Base-by-base conservation (phyloP, 2,329 filamentous ascomycete species). In the Colletotrichum horii region DNA sequence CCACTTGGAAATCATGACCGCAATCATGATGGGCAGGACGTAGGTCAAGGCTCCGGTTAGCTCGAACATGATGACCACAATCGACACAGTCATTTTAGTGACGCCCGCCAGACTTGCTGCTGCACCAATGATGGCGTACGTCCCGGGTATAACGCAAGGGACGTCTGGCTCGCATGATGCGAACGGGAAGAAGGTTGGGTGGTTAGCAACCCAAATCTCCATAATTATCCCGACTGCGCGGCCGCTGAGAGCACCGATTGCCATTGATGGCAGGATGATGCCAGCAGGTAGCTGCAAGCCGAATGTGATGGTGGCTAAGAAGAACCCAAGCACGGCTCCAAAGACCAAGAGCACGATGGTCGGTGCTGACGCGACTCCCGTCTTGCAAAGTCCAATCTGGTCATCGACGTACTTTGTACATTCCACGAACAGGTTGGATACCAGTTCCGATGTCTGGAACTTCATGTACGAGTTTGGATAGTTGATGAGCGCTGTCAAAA, bases 61-160 rank as follows among this genome's bases (percentile, higher is more conserved):
- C 87, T 99, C 97, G 82, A 99, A 99, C 94, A 98, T 98, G 86
- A 99, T 99, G 81, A 98, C 97, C 6, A 99, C 96, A 79, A 99
- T 98, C 15, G 96, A 98, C 14, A 98, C 96, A 0, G 97, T 99
- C 93, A 99, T 97, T 79, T 96, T 92, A 22, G 96, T 98, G 43
- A 97, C 95, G 64, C 97, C 97, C 8, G 95, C 95, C 3, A 99
- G 91, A n/a, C 96, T 95, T 6, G 97, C 96, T 1, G 97, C 96
- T 1, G 97, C 97, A 38, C 97, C 97, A 77, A 99, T 94, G 80
- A 99, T 98, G 77, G 97, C 97, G 82, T 99, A 99, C 2, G 96
- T 97, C 16, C 96, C 97, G 1, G 97, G 96, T 0, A 95, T 98
- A 66, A 99, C 93, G 85, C 97, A 99, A 9, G 93, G 92, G 55